Base-by-base conservation (phyloP, 2,329 filamentous ascomycete species). In the Xylariaceae sp. region DNA sequence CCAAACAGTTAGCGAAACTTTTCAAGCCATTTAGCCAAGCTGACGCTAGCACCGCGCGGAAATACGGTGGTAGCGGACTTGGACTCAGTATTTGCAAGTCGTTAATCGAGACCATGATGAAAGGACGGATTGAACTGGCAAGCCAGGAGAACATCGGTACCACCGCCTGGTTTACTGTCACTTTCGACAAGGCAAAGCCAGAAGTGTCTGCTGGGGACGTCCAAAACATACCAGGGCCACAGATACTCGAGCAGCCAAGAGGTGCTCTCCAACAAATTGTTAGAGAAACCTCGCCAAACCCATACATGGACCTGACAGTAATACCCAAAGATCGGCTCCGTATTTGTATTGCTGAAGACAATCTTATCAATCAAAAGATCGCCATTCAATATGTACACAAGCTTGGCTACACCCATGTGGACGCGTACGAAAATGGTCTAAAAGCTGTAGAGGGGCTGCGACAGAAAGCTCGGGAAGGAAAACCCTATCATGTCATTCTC, bases 1-100 rank as follows among this genome's bases (percentile, higher is more conserved):
- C 88, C 16, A 87, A 93, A 68, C 87, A 92, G 64, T 80, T 93
- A 42, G 85, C 87, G 56, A 94, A 94, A 58, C 81, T 97, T 1
- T 97, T 97, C 80, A 84, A 91, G 63, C 92, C 92, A 0, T 97
- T 97, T 68, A 93, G 89, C 50, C 92, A 97, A 72, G 92, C 93
- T 1, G 92, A 97, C 72, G 89, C 88, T 41, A 94, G 90, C 63
- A 96, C 92, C 2, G 91, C 92, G 48, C 81, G 92, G 46, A 94
- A 92, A 67, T 97, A 96, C 64, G 92, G 92, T 33, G 92, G 92
- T 36, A 96, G 91, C 62, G 92, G 92, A 20, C 84, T 97, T 2
- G 92, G 92, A 2, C 79, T 97, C 36, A 95, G 90, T 67, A 97
- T 97, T 60, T 96, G 92, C 81, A 96, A 96, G 73, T 92, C 90